Evolutionary conservation across 2,329 filamentous ascomycete species (phyloP).

Genomic region (Sarocladium oryzae): DNA sequence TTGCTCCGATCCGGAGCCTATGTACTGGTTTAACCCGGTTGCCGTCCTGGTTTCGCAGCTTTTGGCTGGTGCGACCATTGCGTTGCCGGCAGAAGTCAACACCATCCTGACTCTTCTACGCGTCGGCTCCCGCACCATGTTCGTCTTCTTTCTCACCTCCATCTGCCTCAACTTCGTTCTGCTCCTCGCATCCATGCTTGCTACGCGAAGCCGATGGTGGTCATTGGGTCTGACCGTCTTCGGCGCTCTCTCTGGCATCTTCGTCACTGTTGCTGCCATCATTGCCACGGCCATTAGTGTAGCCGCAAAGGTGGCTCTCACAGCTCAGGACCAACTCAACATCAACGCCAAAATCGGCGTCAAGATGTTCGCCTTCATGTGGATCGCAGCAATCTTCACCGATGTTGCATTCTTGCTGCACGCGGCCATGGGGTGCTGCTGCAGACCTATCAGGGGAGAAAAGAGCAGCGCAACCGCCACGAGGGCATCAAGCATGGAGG

Average conservation of each 20-base stretch:
- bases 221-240: slow-evolving; percentile 63
- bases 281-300: slow-evolving; percentile 80
- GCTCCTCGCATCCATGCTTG: slow-evolving; percentile 58
- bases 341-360: slow-evolving; percentile 63
- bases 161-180: slow-evolving; percentile 65
- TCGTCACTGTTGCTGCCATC: slow-evolving; percentile 62
- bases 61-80: slow-evolving; percentile 74
- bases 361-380: slow-evolving; percentile 84
- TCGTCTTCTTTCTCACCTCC: slow-evolving; percentile 73
- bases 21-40: slow-evolving; percentile 92
- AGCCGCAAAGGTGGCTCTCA: slow-evolving; percentile 73
- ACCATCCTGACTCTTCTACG: slow-evolving; percentile 68
- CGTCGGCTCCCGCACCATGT: slow-evolving; percentile 78
- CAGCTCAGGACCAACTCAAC: slow-evolving; percentile 65
- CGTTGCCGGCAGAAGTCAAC: slow-evolving; percentile 67
- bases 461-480: slow-evolving; percentile 5
- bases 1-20: slow-evolving; percentile 62
- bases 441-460: slow-evolving; percentile 28
- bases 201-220: slow-evolving; percentile 50
- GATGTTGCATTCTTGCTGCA: slow-evolving; percentile 68
- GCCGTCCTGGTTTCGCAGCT: slow-evolving; percentile 74
- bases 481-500: slow-evolving; percentile 12
- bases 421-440: slow-evolving; percentile 72
- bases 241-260: slow-evolving; percentile 59
- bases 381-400: slow-evolving; percentile 65